Percentiles rank a stretch among this genome's conserved stretches.
Evolutionary conservation across 2,329 filamentous ascomycete species (phyloP).

Genomic region (Claviceps quebecensis): DNA sequence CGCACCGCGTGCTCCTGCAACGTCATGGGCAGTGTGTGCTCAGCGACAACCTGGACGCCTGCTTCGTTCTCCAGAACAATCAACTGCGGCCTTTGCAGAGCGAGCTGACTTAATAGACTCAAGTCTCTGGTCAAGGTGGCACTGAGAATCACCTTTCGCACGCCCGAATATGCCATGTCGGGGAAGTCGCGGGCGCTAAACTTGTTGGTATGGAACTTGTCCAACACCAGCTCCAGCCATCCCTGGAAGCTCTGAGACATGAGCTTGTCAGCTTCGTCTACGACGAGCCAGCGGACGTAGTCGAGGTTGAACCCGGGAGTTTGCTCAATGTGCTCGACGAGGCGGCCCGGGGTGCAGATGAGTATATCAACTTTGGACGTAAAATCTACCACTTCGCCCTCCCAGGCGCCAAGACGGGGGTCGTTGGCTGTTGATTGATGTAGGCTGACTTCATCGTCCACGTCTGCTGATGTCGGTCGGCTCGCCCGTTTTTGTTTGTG

Average conservation of each 20-base stretch:
- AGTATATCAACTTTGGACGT: constrained; percentile 71
- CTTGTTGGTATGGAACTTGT: constrained; percentile 36
- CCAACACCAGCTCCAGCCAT: constrained; percentile 65
- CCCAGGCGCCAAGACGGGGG: constrained; percentile 20
- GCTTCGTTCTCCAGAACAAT: constrained; percentile 53
- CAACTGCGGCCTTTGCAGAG: constrained; percentile 58
- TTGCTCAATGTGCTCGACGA: constrained; percentile 79
- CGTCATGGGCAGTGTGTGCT: constrained; percentile 44
- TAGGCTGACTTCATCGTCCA: constrained; percentile 10
- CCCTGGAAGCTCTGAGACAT: constrained; percentile 87
- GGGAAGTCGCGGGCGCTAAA: constrained; percentile 40
- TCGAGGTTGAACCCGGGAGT: constrained; percentile 72
- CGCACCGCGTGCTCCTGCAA: constrained; percentile 54
- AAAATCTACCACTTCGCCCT: constrained; percentile 45
- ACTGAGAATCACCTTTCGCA: constrained; percentile 76
- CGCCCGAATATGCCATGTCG: constrained; percentile 35
- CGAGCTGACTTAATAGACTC: constrained; percentile 61
- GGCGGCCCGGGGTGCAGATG: constrained; percentile 78
- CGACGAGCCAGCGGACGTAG: constrained; percentile 72
- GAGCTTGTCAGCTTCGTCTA: constrained; percentile 88
- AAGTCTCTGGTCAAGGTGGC: constrained; percentile 86
- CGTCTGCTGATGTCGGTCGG: constrained; percentile 4
- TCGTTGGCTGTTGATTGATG: constrained; percentile 10
- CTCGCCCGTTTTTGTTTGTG: constrained; percentile 3
- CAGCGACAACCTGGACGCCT: constrained; percentile 30